These are phyloP conservation scores for Claviceps pusilla DNA, from an alignment of 2,329 filamentous ascomycete genomes.

Conservation along the genomic window DNA sequence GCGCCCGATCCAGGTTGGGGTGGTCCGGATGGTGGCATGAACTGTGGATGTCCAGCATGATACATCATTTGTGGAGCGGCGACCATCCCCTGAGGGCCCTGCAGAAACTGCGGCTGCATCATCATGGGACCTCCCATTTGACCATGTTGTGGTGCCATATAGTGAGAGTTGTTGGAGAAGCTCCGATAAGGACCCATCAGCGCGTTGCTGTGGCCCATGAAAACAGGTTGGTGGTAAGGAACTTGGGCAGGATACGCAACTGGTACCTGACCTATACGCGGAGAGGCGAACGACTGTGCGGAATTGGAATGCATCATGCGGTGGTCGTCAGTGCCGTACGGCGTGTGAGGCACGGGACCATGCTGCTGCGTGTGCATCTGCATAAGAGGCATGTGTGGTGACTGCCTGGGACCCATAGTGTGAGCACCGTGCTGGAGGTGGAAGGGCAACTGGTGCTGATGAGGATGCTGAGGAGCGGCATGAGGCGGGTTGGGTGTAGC, in stretches of 20 bases:
- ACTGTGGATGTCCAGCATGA: slow-evolving; percentile 47
- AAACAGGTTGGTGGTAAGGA: slow-evolving; percentile 57
- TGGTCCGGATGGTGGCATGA: slow-evolving; percentile 44
- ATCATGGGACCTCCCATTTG: slow-evolving; percentile 71
- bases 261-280: slow-evolving; percentile 56
- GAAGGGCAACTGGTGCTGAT: slow-evolving; percentile 71
- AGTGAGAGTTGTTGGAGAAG: slow-evolving; percentile 55
- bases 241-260: slow-evolving; percentile 59
- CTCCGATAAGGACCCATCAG: slow-evolving; percentile 58
- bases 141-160: slow-evolving; percentile 53
- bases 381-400: slow-evolving; percentile 63
- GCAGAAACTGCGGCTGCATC: slow-evolving; percentile 65
- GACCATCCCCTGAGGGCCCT: slow-evolving; percentile 54
- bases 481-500: slow-evolving; percentile 56
- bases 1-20: slow-evolving; percentile 48
- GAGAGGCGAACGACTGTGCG: slow-evolving; percentile 72
- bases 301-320: slow-evolving; percentile 81
- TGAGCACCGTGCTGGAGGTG: slow-evolving; percentile 65
- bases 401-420: slow-evolving; percentile 51
- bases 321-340: slow-evolving; percentile 66
- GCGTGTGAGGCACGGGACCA: slow-evolving; percentile 45
- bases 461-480: slow-evolving; percentile 56
- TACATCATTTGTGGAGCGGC: slow-evolving; percentile 72
- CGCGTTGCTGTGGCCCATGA: slow-evolving; percentile 52
- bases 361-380: slow-evolving; percentile 64